Base-by-base conservation (phyloP, 306 rosid species). In the Acacia acuminata region DNA sequence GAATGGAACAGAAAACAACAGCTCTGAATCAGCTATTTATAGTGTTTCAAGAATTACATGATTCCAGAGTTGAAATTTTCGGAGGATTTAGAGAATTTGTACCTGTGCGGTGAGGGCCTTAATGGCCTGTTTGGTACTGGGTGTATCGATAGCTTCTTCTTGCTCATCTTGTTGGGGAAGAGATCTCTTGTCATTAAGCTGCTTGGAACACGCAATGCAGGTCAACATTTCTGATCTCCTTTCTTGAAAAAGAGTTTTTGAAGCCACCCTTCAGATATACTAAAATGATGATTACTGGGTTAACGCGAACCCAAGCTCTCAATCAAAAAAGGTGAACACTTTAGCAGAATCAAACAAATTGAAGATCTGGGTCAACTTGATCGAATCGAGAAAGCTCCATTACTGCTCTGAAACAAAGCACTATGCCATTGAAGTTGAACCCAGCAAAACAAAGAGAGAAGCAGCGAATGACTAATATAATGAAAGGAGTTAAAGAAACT, bases 161-260 rank as follows among this genome's bases (percentile, higher is more conserved):
- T 92, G 94, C 9, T 90, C 97, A 8, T 91, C 94, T 73, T 84
- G 89, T 30, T 30, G 96, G 58, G 67, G 89, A 77, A 91, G 94
- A 94, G 99, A 96, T 94, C 98, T 96, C 86, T 94, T 89, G 77
- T 84, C 90, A 73, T 84, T 91, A 73, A 92, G 97, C 78, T 92
- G 94, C 91, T 96, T 92, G 24, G 98, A 89, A 91, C 99, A 94
- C 6, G 99, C 91, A 71, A 94, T 91, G 88, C 99, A 96, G 81
- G 94, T 94, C 91, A 96, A 86, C 99, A 94, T 96, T 85, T 83
- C 79, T 74, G 82, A 85, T 65, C 81, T 71, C 67, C 43, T 67
- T 77, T 27, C 44, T 40, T 27, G 15, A n/a, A 22, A 51, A 85
- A 17, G 78, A 68, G 65, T 76, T 66, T 70, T 36, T 36, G 77